Evolutionary conservation across 148 eudicot genomes (phyloP), one percentile per base, ranked within the genome.

Genomic region (Rhododendron henanense): DNA sequence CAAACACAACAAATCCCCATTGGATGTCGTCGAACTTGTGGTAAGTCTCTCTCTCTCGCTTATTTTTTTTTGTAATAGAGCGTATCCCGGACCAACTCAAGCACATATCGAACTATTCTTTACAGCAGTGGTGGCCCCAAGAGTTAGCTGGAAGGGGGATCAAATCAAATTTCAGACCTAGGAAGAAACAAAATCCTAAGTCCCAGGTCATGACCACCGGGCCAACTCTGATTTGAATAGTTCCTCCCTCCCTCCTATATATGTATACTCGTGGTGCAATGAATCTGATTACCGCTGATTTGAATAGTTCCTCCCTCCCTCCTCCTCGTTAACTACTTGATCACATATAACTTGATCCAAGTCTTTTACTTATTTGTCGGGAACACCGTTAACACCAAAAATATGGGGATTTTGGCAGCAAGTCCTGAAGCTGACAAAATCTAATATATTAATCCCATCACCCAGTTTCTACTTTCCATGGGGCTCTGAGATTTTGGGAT

Each of bases 21-120:
- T 97, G 18, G 98, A 97, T 85, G 98, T 92, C 47, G 98, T 95
- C 44, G 98, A 97, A 89, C 95, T 95, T 88, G 99, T 97, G 88
- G 99, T 96, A 91, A 37, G 31, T 35, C 51, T 21, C 23, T 50
- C 75, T 13, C 3, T 50, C 48, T 16, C 23, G 2, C 15, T 21
- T 61, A 0, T 61, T 8, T 61, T 59, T 19, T 21, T 14, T 14
- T 13, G 57, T 48, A 48, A 10, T 10, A 0, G 13, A 2, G 2
- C 3, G 2, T 9, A 1, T 0, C 1, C 13, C 0, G 13, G 13
- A 48, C 5, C 18, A 3, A 16, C 2, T 53, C 4, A 53, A 1
- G 1, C 4, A 19, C 18, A 14, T 4, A 14, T 41, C 0, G 5
- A 5, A 53, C 18, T 14, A 53, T 3, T 53, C 57, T 13, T 53